These are phyloP conservation scores for Xylaria sp. DNA, from an alignment of 2,329 filamentous ascomycete genomes.

Conservation along the genomic window DNA sequence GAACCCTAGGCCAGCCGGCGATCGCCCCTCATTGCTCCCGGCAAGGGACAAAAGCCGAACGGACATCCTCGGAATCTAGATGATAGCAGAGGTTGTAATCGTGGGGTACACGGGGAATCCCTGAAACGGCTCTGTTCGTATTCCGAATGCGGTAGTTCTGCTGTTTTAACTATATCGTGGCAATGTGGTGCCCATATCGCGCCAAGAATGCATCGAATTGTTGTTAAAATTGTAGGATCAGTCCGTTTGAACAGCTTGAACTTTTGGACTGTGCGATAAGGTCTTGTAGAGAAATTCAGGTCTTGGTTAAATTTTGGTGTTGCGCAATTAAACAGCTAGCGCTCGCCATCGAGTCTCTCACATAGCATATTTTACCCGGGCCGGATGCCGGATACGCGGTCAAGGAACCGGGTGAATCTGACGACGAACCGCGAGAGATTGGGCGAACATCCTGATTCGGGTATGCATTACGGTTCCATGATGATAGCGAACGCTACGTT, in stretches of 20 bases:
- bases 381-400: neutral
- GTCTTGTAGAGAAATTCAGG: neutral
- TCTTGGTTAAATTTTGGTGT: slow-evolving; percentile 8
- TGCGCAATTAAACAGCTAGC: slow-evolving; percentile 17
- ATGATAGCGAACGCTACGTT: neutral
- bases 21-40: slow-evolving; percentile 18
- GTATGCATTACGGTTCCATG: neutral
- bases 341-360: slow-evolving; percentile 12
- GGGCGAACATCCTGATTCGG: neutral
- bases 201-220: slow-evolving; percentile 15
- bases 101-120: slow-evolving; percentile 23
- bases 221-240: slow-evolving; percentile 3
- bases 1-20: neutral
- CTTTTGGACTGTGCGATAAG: neutral
- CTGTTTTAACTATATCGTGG: slow-evolving; percentile 1
- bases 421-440: neutral
- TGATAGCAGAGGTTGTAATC: slow-evolving; percentile 17
- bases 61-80: slow-evolving; percentile 8
- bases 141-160: slow-evolving; percentile 21
- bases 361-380: slow-evolving; percentile 22
- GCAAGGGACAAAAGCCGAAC: slow-evolving; percentile 18
- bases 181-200: slow-evolving; percentile 6
- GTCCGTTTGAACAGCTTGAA: slow-evolving; percentile 7
- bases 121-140: slow-evolving; percentile 4
- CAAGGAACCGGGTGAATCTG: neutral